These are phyloP conservation scores for Allantophomopsis cytisporea DNA, from an alignment of 2,329 filamentous ascomycete species.

Conservation along the genomic window DNA sequence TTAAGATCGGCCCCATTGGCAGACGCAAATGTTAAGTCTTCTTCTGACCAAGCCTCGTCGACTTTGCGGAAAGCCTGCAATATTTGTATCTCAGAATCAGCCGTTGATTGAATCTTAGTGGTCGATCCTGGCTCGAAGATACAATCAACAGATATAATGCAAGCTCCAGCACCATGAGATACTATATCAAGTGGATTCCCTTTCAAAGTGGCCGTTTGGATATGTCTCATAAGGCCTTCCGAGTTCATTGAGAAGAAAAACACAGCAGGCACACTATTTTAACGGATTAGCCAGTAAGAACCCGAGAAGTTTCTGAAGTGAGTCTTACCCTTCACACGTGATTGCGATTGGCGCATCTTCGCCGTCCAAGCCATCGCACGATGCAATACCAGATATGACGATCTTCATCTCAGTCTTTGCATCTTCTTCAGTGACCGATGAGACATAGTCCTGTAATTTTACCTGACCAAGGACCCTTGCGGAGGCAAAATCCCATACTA, in stretches of 20 bases:
- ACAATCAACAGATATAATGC: slow-evolving; percentile 37
- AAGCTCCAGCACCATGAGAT: slow-evolving; percentile 9
- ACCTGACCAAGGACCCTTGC: slow-evolving; percentile 35
- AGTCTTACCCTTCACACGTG: slow-evolving; percentile 37
- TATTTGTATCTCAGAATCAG: slow-evolving; percentile 4
- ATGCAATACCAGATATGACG: slow-evolving; percentile 18
- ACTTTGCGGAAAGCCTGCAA: slow-evolving; percentile 1
- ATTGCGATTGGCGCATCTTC: no score
- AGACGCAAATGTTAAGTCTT: slow-evolving; percentile 1
- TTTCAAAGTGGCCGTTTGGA: slow-evolving; percentile 36
- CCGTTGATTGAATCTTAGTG: slow-evolving; percentile 17
- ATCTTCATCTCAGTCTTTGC: slow-evolving; percentile 12
- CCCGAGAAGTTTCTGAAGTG: background rate
- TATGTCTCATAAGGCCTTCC: slow-evolving; percentile 33
- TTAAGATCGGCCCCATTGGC: slow-evolving; percentile 6
- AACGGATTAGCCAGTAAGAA: background rate
- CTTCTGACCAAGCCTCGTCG: background rate
- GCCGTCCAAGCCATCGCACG: no score
- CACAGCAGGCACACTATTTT: slow-evolving; percentile 40
- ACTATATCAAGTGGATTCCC: slow-evolving; percentile 40
- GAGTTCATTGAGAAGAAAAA: slow-evolving; percentile 47
- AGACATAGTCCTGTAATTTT: slow-evolving; percentile 26
- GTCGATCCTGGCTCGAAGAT: slow-evolving; percentile 36
- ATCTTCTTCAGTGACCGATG: no score
- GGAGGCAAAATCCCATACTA: background rate